These are phyloP conservation scores for Solanum bulbocastanum DNA, from an alignment of 257 asterid genomes.

Conservation along the genomic window DNA sequence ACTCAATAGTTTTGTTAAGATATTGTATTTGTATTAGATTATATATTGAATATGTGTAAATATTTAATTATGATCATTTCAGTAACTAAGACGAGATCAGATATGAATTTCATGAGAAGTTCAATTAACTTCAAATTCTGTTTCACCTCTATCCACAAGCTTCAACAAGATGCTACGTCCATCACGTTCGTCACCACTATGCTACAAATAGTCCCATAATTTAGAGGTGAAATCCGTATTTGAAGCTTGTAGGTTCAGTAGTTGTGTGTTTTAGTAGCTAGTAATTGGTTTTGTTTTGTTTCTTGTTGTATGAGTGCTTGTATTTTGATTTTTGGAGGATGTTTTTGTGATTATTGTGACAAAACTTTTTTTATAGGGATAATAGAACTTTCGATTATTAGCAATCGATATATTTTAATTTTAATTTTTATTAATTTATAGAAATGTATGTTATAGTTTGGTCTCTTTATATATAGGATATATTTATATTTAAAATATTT, in stretches of 20 bases:
- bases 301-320: not conserved
- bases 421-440: too few relatives aligned
- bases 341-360: not conserved
- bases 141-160: not conserved
- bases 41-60: accelerated
- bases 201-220: not conserved
- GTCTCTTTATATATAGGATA: too few relatives aligned
- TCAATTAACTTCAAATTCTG: not conserved
- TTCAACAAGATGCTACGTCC: not conserved
- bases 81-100: not conserved
- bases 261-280: not conserved
- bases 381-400: too few relatives aligned
- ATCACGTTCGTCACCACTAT: too few relatives aligned
- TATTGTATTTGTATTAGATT: not conserved
- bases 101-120: not conserved
- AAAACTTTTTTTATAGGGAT: too few relatives aligned
- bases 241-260: too few relatives aligned
- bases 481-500: too few relatives aligned
- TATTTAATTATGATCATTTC: not conserved
- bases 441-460: too few relatives aligned
- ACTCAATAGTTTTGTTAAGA: not conserved
- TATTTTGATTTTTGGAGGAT: not conserved
- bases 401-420: not conserved
- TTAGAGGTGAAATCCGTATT: not conserved
- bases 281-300: not conserved